Evolutionary conservation across 1,139 yeast genomes (phyloP), one percentile per base, ranked within the genome.

Genomic region (Geotrichum restrictum): DNA sequence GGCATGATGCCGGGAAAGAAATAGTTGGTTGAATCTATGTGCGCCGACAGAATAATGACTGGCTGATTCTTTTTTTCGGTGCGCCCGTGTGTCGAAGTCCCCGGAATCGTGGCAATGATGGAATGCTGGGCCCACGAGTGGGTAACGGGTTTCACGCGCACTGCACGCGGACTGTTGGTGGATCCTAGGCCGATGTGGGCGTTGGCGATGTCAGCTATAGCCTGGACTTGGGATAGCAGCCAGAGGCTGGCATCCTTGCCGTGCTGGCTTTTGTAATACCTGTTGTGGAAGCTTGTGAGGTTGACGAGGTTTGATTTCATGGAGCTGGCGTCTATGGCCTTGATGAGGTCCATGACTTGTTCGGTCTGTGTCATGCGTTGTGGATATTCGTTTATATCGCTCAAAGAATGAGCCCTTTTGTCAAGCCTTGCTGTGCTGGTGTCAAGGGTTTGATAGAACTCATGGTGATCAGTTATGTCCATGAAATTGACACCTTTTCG

Each of bases 21-120:
- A 56, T 88, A 73, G 65, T 88, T 89, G 57, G 82, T 78, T 1
- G 96, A 85, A 66, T 91, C 98, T 65, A 85, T 88, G 70, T 93
- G 98, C 24, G 96, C 85, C 0, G 97, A 97, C 29, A 91, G 79
- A 18, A 91, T 81, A 2, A 91, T 84, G 27, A 79, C 71, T 40
- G 71, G 63, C 31, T 72, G 74, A 16, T 10, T 14, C 24, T 40
- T 24, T 11, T 71, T 66, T n/a, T 38, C n/a, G 16, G 13, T 24
- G 31, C 16, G 34, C 24, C 41, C 24, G 27, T 16, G 29, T 32
- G 66, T 57, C 21, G 66, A 66, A 42, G 67, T 66, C 8, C 77
- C 79, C 48, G 77, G 75, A 40, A 69, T 70, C 14, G 67, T 68
- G 16, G 70, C 80, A 54, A 83, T 69, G 53, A 83, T 60, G 59